A percentile compares a stretch with the other conserved stretches of the same genome.
Evolutionary conservation across 306 rosid genomes (phyloP).

Genomic region (Quercus engelmannii): DNA sequence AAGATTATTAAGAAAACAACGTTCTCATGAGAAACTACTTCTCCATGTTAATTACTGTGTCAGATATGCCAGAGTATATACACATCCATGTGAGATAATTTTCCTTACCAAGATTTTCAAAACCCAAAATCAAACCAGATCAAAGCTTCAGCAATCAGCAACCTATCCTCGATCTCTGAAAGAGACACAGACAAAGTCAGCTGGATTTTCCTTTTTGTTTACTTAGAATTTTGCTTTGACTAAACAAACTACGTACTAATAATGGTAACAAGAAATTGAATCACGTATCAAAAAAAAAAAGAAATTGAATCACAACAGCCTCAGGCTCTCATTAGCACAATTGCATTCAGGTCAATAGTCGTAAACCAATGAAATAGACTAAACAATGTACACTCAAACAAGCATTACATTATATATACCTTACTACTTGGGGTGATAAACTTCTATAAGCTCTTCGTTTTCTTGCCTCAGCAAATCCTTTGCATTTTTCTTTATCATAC

Average conservation of each 20-base stretch:
- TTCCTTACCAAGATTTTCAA: too few relatives aligned
- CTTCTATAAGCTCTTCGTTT: neutral
- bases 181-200: neutral
- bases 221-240: neutral
- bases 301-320: neutral
- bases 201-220: neutral
- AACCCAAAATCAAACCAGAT: too few relatives aligned
- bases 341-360: neutral
- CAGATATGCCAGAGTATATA: too few relatives aligned
- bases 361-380: neutral
- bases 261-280: too few relatives aligned
- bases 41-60: too few relatives aligned
- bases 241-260: neutral
- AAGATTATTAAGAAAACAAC: too few relatives aligned
- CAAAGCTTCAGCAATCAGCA: too few relatives aligned
- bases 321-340: neutral
- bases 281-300: too few relatives aligned
- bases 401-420: neutral
- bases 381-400: neutral
- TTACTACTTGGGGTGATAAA: neutral
- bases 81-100: too few relatives aligned
- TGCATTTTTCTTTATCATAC: neutral
- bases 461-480: neutral
- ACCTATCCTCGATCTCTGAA: neutral
- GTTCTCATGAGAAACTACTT: too few relatives aligned